Evolutionary conservation across 2,329 filamentous ascomycete genomes (phyloP).

Genomic region (Scytalidium lignicola): DNA sequence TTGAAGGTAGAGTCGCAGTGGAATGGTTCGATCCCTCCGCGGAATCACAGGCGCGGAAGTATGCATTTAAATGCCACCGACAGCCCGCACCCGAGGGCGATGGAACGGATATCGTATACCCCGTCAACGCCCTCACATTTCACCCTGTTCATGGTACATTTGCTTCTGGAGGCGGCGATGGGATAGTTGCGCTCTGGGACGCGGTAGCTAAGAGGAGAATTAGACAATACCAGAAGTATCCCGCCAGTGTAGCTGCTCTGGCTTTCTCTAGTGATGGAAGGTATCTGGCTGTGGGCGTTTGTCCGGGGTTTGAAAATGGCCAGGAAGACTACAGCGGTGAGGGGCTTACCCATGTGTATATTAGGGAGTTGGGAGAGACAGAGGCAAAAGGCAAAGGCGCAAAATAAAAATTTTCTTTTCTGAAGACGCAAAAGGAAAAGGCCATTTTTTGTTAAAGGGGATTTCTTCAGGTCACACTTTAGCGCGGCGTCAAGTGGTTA

Average conservation of each 20-base stretch:
- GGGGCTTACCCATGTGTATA: constrained; percentile 70
- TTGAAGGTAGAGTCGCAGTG: constrained; percentile 92
- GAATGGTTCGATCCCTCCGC: constrained; percentile 94
- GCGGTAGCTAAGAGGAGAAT: constrained; percentile 66
- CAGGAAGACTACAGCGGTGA: constrained; percentile 70
- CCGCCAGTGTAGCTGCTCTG: constrained; percentile 56
- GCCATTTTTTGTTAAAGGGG: no score
- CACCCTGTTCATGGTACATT: constrained; percentile 62
- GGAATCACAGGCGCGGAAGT: constrained; percentile 87
- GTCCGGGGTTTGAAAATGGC: constrained; percentile 65
- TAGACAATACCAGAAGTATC: constrained; percentile 62
- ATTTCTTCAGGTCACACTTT: no score
- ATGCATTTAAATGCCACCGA: constrained; percentile 97
- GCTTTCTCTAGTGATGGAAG: constrained; percentile 61
- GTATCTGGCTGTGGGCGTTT: constrained; percentile 60
- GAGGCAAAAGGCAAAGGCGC: constrained; percentile 54
- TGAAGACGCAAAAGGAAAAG: no score
- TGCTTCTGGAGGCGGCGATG: constrained; percentile 67
- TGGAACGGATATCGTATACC: constrained; percentile 62
- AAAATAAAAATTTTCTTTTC: constrained; percentile 13
- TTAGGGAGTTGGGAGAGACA: constrained; percentile 78
- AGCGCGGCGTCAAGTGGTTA: not conserved
- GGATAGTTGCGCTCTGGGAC: constrained; percentile 68
- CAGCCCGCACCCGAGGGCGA: constrained; percentile 60
- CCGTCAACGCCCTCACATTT: constrained; percentile 66